Conservation (phyloP, 306 rosid genomes). For the Trifolium dubium region DNA sequence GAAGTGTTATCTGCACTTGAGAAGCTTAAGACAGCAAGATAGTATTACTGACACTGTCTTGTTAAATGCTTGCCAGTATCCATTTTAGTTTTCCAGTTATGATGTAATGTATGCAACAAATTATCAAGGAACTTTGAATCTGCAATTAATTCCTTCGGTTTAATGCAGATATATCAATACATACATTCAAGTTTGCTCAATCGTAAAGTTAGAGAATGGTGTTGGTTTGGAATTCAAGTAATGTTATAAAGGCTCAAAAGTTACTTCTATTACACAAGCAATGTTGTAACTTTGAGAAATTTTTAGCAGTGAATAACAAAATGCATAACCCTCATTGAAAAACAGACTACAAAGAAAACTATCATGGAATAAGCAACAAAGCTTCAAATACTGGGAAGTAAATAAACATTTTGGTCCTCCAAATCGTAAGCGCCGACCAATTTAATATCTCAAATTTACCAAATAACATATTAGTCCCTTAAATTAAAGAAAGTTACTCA, state of each 20-base stretch:
- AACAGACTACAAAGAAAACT: not conserved
- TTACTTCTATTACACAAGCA: not conserved
- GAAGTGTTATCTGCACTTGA: constrained; percentile 56
- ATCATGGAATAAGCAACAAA: constrained; percentile 12
- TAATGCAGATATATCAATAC: not conserved
- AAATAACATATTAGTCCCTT: too few species aligned
- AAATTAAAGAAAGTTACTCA: too few species aligned
- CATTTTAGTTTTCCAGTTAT: constrained; percentile 26
- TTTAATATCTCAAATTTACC: too few species aligned
- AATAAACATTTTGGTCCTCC: too few species aligned
- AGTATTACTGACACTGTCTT: constrained; percentile 25
- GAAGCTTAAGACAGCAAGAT: constrained; percentile 50
- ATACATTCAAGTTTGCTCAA: not conserved
- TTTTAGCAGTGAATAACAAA: not conserved
- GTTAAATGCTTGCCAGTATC: constrained; percentile 6
- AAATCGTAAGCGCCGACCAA: too few species aligned
- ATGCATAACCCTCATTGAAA: not conserved
- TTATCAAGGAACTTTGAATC: not conserved
- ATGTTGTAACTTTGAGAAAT: not conserved
- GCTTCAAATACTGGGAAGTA: too few species aligned
- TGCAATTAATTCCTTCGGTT: constrained; percentile 5
- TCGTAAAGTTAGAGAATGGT: not conserved
- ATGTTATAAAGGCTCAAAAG: not conserved
- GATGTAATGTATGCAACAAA: constrained; percentile 5
- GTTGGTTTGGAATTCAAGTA: not conserved